Percentiles rank a stretch among this genome's conserved stretches.
phyloP scores from a whole-genome alignment of 116 monocot species.

The Iris pallida region DNA sequence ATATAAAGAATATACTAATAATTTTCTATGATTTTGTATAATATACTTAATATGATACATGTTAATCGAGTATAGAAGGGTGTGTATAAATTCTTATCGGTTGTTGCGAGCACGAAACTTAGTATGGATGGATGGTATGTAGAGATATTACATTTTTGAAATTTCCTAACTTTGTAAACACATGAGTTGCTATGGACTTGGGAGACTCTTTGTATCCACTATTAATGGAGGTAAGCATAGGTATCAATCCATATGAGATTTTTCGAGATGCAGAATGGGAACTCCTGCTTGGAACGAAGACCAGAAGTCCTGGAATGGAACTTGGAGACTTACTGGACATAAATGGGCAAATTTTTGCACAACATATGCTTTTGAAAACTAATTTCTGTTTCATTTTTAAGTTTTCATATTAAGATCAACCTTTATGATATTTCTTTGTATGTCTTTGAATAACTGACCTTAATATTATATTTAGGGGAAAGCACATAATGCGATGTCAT shows the following conservation, averaged over 20 bases:
- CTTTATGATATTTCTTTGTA: neutral
- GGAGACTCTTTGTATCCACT: constrained; percentile 96
- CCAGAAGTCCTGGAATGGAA: constrained; percentile 95
- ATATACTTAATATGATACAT: no score
- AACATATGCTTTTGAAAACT: constrained; percentile 44
- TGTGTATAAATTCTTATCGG: no score
- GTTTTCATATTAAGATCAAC: neutral
- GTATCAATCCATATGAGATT: constrained; percentile 82
- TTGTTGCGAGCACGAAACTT: no score
- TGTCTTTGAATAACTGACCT: constrained; percentile 3
- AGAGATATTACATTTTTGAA: no score
- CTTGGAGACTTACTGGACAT: constrained; percentile 83
- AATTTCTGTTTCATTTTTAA: neutral
- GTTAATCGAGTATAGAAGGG: no score
- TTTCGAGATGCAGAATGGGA: constrained; percentile 92
- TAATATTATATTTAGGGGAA: constrained; percentile 63
- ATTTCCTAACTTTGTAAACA: neutral
- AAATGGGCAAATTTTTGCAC: constrained; percentile 95
- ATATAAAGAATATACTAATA: no score
- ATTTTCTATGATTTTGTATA: no score
- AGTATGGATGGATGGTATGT: no score
- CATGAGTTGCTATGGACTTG: constrained; percentile 98
- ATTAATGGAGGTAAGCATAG: constrained; percentile 92
- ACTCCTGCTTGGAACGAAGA: constrained; percentile 80
- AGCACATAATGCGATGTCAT: constrained; percentile 98